These are phyloP conservation scores for Phytopythium sindhum DNA, from an alignment of 352 stramenopile genomes.

Conservation along the genomic window DNA sequence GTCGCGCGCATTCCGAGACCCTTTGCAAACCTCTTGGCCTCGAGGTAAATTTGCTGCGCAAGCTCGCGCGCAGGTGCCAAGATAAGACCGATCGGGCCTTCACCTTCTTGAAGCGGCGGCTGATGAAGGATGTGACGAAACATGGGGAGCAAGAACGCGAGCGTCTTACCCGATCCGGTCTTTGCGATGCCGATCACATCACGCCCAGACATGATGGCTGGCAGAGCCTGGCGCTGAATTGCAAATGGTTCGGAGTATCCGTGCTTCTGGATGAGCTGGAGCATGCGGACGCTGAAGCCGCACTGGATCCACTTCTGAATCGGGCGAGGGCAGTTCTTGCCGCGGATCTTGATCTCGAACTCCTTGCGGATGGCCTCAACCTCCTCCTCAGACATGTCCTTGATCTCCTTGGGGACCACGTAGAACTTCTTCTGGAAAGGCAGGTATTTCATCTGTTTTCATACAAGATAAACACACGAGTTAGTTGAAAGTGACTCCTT, in stretches of 20 bases:
- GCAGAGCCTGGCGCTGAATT: conserved; percentile 96
- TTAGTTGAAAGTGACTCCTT: neutral
- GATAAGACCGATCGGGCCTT: conserved; percentile 97
- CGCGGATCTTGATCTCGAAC: conserved; percentile 96
- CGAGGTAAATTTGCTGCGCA: conserved; percentile 97
- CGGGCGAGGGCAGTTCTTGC: conserved; percentile 94
- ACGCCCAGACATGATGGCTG: conserved; percentile 97
- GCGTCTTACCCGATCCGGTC: conserved; percentile 92
- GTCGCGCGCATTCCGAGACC: conserved; percentile 89
- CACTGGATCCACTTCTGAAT: conserved; percentile 97
- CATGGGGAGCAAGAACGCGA: conserved; percentile 92
- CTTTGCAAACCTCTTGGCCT: conserved; percentile 94
- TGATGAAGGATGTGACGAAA: conserved; percentile 96
- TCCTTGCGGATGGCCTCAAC: conserved; percentile 75
- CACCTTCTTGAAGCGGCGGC: conserved; percentile 88
- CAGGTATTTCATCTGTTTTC: conserved; percentile 91
- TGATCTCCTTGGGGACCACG: conserved; percentile 93
- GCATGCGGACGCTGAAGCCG: conserved; percentile 95
- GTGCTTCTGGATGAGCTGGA: conserved; percentile 93
- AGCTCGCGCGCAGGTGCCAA: conserved; percentile 98
- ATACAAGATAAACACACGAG: neutral
- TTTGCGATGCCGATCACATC: conserved; percentile 99
- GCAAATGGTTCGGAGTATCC: conserved; percentile 95
- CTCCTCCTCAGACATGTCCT: conserved; percentile 85
- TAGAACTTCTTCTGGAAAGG: conserved; percentile 99